Evolutionary conservation across 2,329 filamentous ascomycete species (phyloP), one percentile per base, ranked within the genome.

Genomic region (Pestalotiopsis sp.): DNA sequence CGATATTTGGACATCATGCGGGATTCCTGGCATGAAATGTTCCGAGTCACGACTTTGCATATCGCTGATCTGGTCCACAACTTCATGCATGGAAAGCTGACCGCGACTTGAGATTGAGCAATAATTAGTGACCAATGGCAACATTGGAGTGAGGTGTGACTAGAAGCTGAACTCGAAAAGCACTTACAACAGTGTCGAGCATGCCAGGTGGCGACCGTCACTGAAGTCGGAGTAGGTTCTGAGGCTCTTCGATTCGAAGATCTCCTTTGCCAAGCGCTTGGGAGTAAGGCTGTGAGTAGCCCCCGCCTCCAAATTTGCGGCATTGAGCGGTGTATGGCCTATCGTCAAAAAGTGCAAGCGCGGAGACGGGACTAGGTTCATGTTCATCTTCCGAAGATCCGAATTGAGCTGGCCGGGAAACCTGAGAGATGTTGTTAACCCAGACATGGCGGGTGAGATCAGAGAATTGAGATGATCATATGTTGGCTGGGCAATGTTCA

Each of bases 331-430:
- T 84, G 96, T 95, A 83, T 98, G 99, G 84, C 96, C 96, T 83
- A 99, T 95, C 96, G 99, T 99, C 91, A 99, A 99, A 92, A 99
- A 99, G 87, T 99, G 96, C 73, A 99, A 94, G 94, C 96, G 96
- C 76, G 96, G 96, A 93, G 99, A 99, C 72, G 96, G 96, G 86
- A 99, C 96, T 89, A 99, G 98, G 93, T 99, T 99, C 85, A 99
- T 96, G 77, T 96, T 96, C 80, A 99, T 87, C 90, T 99, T 99
- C 87, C 96, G 94, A 77, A 99, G 93, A 84, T 99, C 96, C 81
- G 96, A 99, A 93, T 99, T 99, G 76, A 99, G 92, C 90, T 99
- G 96, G 83, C 96, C 96, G 68, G 96, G 96, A 93, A 99, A 99
- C 85, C 96, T 96, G 81, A 99, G 88, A 83, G 93, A 98, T 78